phyloP scores from a whole-genome alignment of 352 stramenopile species.

The Elongisporangium prolatum region DNA sequence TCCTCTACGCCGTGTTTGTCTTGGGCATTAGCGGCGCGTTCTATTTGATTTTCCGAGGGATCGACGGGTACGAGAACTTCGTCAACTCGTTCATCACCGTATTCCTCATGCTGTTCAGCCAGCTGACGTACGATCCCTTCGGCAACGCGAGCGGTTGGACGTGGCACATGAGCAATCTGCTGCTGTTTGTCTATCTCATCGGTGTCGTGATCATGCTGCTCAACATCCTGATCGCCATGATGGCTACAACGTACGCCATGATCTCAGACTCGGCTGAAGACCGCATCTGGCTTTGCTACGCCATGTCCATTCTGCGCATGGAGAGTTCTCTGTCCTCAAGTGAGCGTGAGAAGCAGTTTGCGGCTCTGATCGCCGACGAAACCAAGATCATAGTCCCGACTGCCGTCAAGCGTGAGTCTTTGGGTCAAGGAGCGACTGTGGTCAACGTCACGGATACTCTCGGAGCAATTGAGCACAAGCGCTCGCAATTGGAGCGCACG shows the following conservation, averaged over 20 bases:
- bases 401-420: not conserved
- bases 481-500: not conserved
- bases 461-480: not conserved
- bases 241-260: slow-evolving; percentile 22
- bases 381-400: not conserved
- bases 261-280: slow-evolving; percentile 13
- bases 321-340: slow-evolving; percentile 6
- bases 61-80: not conserved
- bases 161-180: slow-evolving; percentile 10
- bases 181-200: slow-evolving; percentile 18
- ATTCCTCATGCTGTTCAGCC: not conserved
- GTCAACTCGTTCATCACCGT: not conserved
- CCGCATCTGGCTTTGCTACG: slow-evolving; percentile 11
- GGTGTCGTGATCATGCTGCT: slow-evolving; percentile 23
- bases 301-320: slow-evolving; percentile 16
- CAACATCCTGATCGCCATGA: slow-evolving; percentile 38
- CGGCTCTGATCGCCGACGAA: not conserved
- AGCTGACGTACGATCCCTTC: slow-evolving; percentile 1
- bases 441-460: not conserved
- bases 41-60: not conserved
- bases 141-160: slow-evolving; percentile 2
- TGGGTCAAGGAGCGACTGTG: not conserved
- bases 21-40: not conserved
- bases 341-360: not conserved
- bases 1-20: not conserved